Evolutionary conservation across 176 grass and related monocot genomes (phyloP), one percentile per base, ranked within the genome.

Genomic region (Alloteropsis semialata): DNA sequence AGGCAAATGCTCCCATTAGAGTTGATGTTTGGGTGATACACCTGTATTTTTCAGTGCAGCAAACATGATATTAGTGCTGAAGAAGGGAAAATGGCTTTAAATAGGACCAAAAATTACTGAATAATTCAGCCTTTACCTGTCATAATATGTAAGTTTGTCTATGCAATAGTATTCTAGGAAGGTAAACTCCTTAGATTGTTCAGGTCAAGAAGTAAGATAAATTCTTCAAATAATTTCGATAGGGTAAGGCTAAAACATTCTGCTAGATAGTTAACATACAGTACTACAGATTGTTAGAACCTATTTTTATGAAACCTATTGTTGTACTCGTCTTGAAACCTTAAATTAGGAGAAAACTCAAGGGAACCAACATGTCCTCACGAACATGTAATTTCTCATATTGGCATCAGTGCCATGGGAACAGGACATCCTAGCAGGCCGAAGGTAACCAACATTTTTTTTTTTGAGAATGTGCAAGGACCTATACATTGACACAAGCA

Each of bases 1-100:
- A 94, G 89, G 72, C 92, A 94, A 61, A 94, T 92, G 60, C 89
- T 94, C 51, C 92, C 92, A 57, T 89, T 94, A 33, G 92, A 94
- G 77, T 94, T 94, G 74, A 94, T 94, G 80, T 90, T 94, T 16
- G 92, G 92, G 84, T 92, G 89, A 74, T 92, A 94, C 50, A 94
- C 89, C 92, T 94, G 77, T 46, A 87, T 46, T 33, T 11, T 43
- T 21, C 74, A 28, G 14, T 24, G 11, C 82, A 79, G n/a, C 32
- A 13, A 74, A 69, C 29, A 81, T 59, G 21, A 0, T 30, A 49
- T 80, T 84, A 74, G 27, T 56, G 6, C n/a, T 25, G 3, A 79
- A 22, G 56, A 79, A 78, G 41, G 64, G 58, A 3, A 34, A 80
- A 50, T 66, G 21, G n/a, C 3, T 73, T 36, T 33, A 57, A 21